These are phyloP conservation scores for Scedosporium dehoogii DNA, from an alignment of 2,329 filamentous ascomycete species.

Conservation along the genomic window DNA sequence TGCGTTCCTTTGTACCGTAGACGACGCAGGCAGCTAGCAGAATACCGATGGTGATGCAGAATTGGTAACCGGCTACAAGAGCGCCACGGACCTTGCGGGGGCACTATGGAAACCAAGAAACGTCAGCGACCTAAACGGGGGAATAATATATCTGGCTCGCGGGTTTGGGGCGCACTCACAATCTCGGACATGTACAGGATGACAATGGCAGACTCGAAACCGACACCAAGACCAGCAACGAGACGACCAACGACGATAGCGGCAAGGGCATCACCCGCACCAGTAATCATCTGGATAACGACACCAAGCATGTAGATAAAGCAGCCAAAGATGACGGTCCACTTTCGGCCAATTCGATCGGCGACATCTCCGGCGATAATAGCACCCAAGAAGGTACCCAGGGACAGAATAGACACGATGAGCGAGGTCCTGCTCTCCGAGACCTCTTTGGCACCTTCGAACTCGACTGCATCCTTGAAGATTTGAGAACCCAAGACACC, in stretches of 20 bases:
- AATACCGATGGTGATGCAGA: slow-evolving; percentile 72
- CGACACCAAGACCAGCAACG: slow-evolving; percentile 67
- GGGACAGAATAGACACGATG: slow-evolving; percentile 68
- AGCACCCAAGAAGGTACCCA: slow-evolving; percentile 69
- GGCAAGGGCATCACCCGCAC: slow-evolving; percentile 36
- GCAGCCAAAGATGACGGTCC: slow-evolving; percentile 63
- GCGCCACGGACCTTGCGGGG: slow-evolving; percentile 67
- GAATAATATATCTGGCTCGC: neutral
- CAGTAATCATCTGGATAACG: slow-evolving; percentile 52
- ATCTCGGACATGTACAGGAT: slow-evolving; percentile 87
- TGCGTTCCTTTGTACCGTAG: slow-evolving; percentile 56
- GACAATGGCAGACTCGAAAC: slow-evolving; percentile 70
- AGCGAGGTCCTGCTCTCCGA: slow-evolving; percentile 37
- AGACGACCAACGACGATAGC: slow-evolving; percentile 65
- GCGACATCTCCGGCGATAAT: slow-evolving; percentile 68
- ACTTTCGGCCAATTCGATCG: slow-evolving; percentile 64
- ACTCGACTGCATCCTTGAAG: slow-evolving; percentile 44
- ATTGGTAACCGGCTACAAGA: slow-evolving; percentile 74
- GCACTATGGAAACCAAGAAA: slow-evolving; percentile 21
- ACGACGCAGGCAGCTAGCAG: slow-evolving; percentile 65
- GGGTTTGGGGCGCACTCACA: slow-evolving; percentile 23
- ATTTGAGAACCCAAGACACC: slow-evolving; percentile 44
- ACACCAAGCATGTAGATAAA: slow-evolving; percentile 60
- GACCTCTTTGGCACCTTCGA: slow-evolving; percentile 23
- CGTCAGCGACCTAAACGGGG: slow-evolving; percentile 9